Percentiles rank a stretch among this genome's conserved stretches.
Evolutionary conservation across 352 stramenopile species (phyloP).

Genomic region (Phytophthora sp.): DNA sequence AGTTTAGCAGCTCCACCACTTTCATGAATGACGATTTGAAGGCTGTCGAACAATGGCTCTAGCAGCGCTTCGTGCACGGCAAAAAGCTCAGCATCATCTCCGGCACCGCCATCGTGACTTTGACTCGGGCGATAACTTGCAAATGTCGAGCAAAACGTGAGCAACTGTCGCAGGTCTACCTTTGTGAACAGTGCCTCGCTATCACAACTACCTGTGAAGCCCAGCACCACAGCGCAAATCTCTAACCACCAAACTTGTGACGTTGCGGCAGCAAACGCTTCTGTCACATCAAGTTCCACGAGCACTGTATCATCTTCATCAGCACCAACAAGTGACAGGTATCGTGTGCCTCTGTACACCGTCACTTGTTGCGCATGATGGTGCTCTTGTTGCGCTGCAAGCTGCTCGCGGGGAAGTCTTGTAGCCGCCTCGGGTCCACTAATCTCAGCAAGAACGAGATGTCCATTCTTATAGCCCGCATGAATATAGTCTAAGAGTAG

Average conservation of each 20-base stretch:
- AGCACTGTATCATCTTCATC: slow-evolving; percentile 11
- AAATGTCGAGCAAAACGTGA: slow-evolving; percentile 43
- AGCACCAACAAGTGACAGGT: slow-evolving; percentile 13
- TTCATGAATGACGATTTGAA: slow-evolving; percentile 16
- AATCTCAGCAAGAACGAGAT: slow-evolving; percentile 60
- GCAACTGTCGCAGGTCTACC: slow-evolving; percentile 49
- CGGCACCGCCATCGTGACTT: slow-evolving; percentile 12
- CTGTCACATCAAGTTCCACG: slow-evolving; percentile 53
- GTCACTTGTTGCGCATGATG: slow-evolving; percentile 31
- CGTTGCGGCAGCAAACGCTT: slow-evolving; percentile 53
- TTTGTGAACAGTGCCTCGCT: slow-evolving; percentile 16
- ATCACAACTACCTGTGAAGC: slow-evolving; percentile 1
- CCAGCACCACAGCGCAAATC: slow-evolving; percentile 41
- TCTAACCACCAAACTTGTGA: slow-evolving; percentile 75
- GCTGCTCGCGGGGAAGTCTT: slow-evolving; percentile 14
- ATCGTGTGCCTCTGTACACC: slow-evolving; percentile 61
- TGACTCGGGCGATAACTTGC: slow-evolving; percentile 62
- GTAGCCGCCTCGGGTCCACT: slow-evolving; percentile 24
- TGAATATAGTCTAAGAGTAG: slow-evolving; percentile 50
- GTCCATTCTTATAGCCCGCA: slow-evolving; percentile 74
- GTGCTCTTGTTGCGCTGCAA: slow-evolving; percentile 24
- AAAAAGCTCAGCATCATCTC: slow-evolving; percentile 41
- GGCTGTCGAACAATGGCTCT: slow-evolving; percentile 42
- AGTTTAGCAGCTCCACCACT: slow-evolving; percentile 1
- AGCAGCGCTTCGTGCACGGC: slow-evolving; percentile 64